phyloP scores from a whole-genome alignment of 169 alveolate genomes.

The Cryptosporidium parvum region DNA sequence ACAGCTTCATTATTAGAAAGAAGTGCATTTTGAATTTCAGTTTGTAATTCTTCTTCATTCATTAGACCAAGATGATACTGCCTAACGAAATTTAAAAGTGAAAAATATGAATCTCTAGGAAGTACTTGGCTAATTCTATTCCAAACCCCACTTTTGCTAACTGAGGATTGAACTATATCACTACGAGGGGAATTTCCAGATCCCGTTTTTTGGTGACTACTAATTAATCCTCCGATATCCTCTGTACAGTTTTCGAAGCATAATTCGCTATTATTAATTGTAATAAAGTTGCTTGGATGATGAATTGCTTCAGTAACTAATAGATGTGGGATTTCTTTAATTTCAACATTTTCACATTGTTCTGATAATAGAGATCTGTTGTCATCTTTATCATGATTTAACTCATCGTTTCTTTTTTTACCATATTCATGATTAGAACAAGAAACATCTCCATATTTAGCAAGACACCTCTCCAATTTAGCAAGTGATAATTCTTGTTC shows the following conservation, averaged over 20 bases:
- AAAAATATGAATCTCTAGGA: constrained; percentile 48
- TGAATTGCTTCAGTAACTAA: constrained; percentile 26
- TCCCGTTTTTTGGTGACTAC: neutral
- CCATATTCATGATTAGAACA: neutral
- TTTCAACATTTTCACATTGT: constrained; percentile 55
- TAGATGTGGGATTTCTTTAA: constrained; percentile 31
- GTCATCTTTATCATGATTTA: neutral
- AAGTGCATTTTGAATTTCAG: constrained; percentile 47
- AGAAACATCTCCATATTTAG: neutral
- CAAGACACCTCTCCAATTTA: constrained; percentile 19
- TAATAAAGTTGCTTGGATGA: constrained; percentile 46
- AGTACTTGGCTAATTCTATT: constrained; percentile 65
- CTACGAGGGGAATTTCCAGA: neutral
- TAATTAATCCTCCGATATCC: neutral
- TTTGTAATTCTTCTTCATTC: constrained; percentile 55
- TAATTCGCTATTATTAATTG: neutral
- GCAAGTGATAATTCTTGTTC: constrained; percentile 16
- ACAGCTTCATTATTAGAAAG: constrained; percentile 55
- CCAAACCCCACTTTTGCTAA: constrained; percentile 48
- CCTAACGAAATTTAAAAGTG: constrained; percentile 46
- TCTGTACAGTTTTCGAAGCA: neutral
- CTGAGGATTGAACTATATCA: constrained; percentile 2
- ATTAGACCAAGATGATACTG: constrained; percentile 44
- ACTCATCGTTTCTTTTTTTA: neutral
- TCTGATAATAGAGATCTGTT: constrained; percentile 14